Evolutionary conservation across 1,284 basidiomycete genomes (phyloP).

Genomic region (Inonotus obliquus): DNA sequence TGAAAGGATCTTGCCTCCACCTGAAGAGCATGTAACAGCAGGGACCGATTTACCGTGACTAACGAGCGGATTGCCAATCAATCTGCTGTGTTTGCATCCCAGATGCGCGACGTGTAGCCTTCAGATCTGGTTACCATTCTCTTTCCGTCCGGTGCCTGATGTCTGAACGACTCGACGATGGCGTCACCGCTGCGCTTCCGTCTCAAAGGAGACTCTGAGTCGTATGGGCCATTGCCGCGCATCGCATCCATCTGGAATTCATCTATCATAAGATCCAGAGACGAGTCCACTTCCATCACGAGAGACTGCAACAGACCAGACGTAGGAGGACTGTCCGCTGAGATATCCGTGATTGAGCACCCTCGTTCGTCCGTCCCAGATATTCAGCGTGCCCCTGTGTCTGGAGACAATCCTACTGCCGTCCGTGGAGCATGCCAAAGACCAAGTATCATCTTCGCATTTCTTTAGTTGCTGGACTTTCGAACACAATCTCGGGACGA

Average conservation of each 20-base stretch:
- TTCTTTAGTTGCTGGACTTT: not conserved
- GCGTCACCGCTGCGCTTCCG: not conserved
- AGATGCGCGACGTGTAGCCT: conserved; percentile 1
- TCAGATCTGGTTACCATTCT: conserved; percentile 1
- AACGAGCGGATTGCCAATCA: too few relatives aligned
- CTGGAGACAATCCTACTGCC: conserved; percentile 12
- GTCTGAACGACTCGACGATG: conserved; percentile 12
- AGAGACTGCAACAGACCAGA: conserved; percentile 5
- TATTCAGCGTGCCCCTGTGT: not conserved
- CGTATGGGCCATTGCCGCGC: not conserved
- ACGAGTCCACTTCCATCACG: conserved; percentile 1
- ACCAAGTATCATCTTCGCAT: not conserved
- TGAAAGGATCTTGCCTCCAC: conserved; percentile 16
- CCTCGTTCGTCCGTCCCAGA: conserved; percentile 9
- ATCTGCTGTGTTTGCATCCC: conserved; percentile 2
- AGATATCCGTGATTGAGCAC: not conserved
- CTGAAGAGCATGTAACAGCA: conserved; percentile 3
- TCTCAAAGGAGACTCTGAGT: not conserved
- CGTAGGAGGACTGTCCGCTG: not conserved
- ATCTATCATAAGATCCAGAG: conserved; percentile 11
- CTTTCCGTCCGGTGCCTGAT: conserved; percentile 6
- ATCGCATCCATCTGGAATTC: conserved; percentile 9
- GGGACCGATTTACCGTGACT: conserved; percentile 11
- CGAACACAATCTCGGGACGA: not conserved
- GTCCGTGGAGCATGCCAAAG: conserved; percentile 9